Percentiles rank a stretch among this genome's conserved stretches.
phyloP scores from a whole-genome alignment of 805 yeast species.

The Pichia sporocuriosa region DNA sequence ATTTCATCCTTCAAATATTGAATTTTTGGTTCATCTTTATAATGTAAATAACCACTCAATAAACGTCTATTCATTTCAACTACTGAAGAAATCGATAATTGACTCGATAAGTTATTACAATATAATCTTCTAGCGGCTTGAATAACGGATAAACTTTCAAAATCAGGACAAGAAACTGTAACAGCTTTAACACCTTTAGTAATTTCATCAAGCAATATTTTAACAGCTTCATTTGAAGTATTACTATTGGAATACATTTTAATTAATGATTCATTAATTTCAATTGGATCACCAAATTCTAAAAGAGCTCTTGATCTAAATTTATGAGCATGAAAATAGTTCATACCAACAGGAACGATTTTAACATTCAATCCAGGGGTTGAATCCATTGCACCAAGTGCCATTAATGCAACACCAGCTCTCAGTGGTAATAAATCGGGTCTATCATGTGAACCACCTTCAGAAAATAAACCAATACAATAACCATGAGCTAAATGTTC shows the following conservation, averaged over 20 bases:
- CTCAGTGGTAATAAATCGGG: slow-evolving; percentile 86
- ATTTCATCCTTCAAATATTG: slow-evolving; percentile 56
- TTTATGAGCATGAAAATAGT: slow-evolving; percentile 92
- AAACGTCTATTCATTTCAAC: slow-evolving; percentile 89
- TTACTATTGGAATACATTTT: slow-evolving; percentile 52
- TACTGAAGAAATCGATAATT: slow-evolving; percentile 71
- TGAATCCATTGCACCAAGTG: slow-evolving; percentile 83
- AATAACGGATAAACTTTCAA: slow-evolving; percentile 79
- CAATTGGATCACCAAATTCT: slow-evolving; percentile 87
- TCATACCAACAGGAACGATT: slow-evolving; percentile 96
- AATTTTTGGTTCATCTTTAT: slow-evolving; percentile 62
- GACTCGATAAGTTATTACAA: slow-evolving; percentile 62
- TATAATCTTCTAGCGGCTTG: slow-evolving; percentile 91
- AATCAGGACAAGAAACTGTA: slow-evolving; percentile 83
- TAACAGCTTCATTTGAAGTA: slow-evolving; percentile 67
- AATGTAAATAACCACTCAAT: slow-evolving; percentile 73
- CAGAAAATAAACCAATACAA: slow-evolving; percentile 92
- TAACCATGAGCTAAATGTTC: slow-evolving; percentile 73
- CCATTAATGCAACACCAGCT: slow-evolving; percentile 98
- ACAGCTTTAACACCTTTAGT: slow-evolving; percentile 74
- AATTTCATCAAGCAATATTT: slow-evolving; percentile 60
- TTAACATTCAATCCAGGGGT: slow-evolving; percentile 71
- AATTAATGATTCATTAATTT: slow-evolving; percentile 54
- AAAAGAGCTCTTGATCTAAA: slow-evolving; percentile 93
- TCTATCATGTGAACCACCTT: slow-evolving; percentile 97